These are phyloP conservation scores for Pleodorina starrii DNA, from an alignment of 139 green algal genomes.

Conservation along the genomic window DNA sequence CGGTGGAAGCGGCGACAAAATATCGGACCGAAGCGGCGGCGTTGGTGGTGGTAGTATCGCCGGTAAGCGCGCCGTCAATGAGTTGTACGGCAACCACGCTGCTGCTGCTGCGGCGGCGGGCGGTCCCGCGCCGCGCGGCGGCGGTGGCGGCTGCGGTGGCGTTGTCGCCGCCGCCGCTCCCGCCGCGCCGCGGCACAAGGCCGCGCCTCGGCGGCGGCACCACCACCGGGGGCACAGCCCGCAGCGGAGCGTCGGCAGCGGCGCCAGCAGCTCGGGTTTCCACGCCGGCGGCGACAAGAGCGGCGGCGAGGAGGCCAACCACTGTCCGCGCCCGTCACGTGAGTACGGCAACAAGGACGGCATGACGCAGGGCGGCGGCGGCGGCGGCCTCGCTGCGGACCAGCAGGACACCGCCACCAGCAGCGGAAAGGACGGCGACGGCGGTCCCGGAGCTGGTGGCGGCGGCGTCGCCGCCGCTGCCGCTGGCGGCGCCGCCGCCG, in stretches of 20 bases:
- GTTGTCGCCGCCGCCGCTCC: not conserved
- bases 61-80: conserved; percentile 9
- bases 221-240: conserved; percentile 56
- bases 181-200: conserved; percentile 26
- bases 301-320: conserved; percentile 60
- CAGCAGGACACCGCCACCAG: conserved; percentile 62
- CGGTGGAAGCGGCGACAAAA: not conserved
- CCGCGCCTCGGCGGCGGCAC: conserved; percentile 28
- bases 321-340: conserved; percentile 54
- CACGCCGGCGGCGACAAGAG: conserved; percentile 52
- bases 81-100: conserved; percentile 31
- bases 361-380: not conserved
- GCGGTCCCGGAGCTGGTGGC: not conserved
- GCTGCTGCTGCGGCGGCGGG: not conserved
- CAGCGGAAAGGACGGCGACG: conserved; percentile 39
- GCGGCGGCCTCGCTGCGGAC: not conserved
- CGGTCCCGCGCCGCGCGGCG: no score
- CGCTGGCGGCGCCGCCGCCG: not conserved
- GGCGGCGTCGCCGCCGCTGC: not conserved
- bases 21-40: not conserved
- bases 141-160: not conserved
- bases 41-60: no score
- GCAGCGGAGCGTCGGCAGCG: conserved; percentile 55
- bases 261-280: conserved; percentile 64
- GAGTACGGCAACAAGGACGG: conserved; percentile 46